Evolutionary conservation across 2,329 filamentous ascomycete species (phyloP), one percentile per base, ranked within the genome.

Genomic region (Apiospora malaysiana): DNA sequence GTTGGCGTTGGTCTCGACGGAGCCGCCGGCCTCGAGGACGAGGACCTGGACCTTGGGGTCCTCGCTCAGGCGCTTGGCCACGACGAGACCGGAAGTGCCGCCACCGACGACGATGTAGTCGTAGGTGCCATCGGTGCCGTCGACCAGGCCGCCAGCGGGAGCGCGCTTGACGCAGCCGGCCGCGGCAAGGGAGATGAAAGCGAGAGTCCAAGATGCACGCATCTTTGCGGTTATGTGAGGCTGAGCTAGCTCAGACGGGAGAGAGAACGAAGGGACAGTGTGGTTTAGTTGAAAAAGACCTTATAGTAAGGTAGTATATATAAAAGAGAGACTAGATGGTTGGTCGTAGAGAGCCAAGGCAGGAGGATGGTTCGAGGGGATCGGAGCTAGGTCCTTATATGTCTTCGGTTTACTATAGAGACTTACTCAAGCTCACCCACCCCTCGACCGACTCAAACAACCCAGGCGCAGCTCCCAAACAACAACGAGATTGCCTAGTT

Each of bases 81-180:
- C 70, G 25, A 70, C 70, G 18, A 70, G 70, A 6, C 70, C 70
- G 14, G 37, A 45, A 2, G 70, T 70, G 5, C 70, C 70, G 2
- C 70, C 70, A 8, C 70, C 70, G 8, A 70, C 70, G 43, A 70
- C 66, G 27, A 70, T 68, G 66, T 70, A 70, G 66, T 70, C 70
- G 43, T 63, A 69, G 51, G 49, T 49, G 56, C 49, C 56, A 21
- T 46, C 56, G 18, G 56, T 63, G 9, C 56, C 56, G 32, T 63
- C 21, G 32, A 63, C 21, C 56, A n/a, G 32, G 32, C 56, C 56
- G 27, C 56, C 32, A 18, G 10, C 40, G 43, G 65, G n/a, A 6
- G 6, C 25, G 18, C 65, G 40, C 40, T 43, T 49, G 32, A 49
- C 46, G 67, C 67, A 68, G n/a, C 67, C 45, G 14, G 67, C 67